Evolutionary conservation across 495 filamentous ascomycete genomes (phyloP).

Genomic region (Filosporella fistucella): DNA sequence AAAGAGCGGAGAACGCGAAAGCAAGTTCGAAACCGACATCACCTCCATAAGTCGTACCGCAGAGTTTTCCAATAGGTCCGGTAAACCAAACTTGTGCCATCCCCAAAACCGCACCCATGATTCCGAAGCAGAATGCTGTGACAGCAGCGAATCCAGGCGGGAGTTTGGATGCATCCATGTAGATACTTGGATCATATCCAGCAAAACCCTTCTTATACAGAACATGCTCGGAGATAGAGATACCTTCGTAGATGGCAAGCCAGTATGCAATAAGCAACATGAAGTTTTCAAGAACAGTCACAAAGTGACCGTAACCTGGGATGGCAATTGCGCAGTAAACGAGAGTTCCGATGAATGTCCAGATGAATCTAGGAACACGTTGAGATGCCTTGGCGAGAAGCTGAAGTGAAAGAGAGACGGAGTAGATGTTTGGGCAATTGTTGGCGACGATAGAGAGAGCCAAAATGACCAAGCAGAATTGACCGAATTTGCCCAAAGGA

Average conservation of each 20-base stretch:
- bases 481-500: slow-evolving; percentile 67
- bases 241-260: slow-evolving; percentile 74
- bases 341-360: slow-evolving; percentile 63
- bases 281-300: slow-evolving; percentile 68
- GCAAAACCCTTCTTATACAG: slow-evolving; percentile 63
- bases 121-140: slow-evolving; percentile 60
- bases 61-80: slow-evolving; percentile 64
- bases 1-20: slow-evolving; percentile 45
- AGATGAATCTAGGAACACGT: slow-evolving; percentile 72
- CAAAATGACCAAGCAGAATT: slow-evolving; percentile 79
- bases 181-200: slow-evolving; percentile 59
- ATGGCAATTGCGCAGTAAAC: slow-evolving; percentile 74
- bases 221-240: slow-evolving; percentile 71
- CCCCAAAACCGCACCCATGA: slow-evolving; percentile 69
- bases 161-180: slow-evolving; percentile 53
- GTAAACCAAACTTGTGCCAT: slow-evolving; percentile 76
- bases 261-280: slow-evolving; percentile 80
- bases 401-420: slow-evolving; percentile 71
- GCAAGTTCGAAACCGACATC: slow-evolving; percentile 76
- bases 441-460: slow-evolving; percentile 77
- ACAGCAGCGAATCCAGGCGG: slow-evolving; percentile 70
- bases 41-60: slow-evolving; percentile 56
- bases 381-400: slow-evolving; percentile 60
- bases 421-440: slow-evolving; percentile 90
- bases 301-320: slow-evolving; percentile 72